Evolutionary conservation across 2,329 filamentous ascomycete species (phyloP).

Genomic region (Exophiala sp.): DNA sequence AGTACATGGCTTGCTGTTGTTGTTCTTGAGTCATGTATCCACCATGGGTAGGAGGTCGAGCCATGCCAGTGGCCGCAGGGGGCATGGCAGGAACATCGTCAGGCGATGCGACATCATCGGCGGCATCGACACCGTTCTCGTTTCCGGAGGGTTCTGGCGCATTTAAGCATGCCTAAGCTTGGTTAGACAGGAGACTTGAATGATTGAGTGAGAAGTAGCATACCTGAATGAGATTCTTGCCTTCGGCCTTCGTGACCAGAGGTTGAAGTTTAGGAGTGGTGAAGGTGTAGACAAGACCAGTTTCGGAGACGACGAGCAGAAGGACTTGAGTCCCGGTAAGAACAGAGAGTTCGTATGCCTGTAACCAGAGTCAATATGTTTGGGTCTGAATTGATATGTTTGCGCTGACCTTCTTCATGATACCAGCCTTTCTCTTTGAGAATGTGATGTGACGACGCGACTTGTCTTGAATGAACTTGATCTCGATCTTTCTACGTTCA

Average conservation of each 20-base stretch:
- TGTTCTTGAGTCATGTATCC: constrained; percentile 66
- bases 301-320: constrained; percentile 93
- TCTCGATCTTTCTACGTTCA: constrained; percentile 99
- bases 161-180: constrained; percentile 85
- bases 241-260: constrained; percentile 95
- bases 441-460: constrained; percentile 99
- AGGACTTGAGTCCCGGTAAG: constrained; percentile 97
- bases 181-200: constrained; percentile 22
- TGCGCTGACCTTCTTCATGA: constrained; percentile 96
- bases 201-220: constrained; percentile 30
- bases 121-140: constrained; percentile 76
- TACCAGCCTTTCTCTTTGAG: constrained; percentile 98
- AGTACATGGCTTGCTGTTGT: constrained; percentile 76
- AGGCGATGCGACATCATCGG: constrained; percentile 78
- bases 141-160: constrained; percentile 84
- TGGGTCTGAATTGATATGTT: constrained; percentile 17
- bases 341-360: constrained; percentile 97
- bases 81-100: constrained; percentile 83
- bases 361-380: constrained; percentile 18
- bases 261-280: constrained; percentile 98
- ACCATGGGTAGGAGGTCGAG: constrained; percentile 57
- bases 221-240: constrained; percentile 99
- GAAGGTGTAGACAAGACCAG: constrained; percentile 95
- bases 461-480: constrained; percentile 99
- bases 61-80: constrained; percentile 64